These are phyloP conservation scores for Carex pumila DNA, from an alignment of 176 grass and related monocot genomes.

Conservation along the genomic window DNA sequence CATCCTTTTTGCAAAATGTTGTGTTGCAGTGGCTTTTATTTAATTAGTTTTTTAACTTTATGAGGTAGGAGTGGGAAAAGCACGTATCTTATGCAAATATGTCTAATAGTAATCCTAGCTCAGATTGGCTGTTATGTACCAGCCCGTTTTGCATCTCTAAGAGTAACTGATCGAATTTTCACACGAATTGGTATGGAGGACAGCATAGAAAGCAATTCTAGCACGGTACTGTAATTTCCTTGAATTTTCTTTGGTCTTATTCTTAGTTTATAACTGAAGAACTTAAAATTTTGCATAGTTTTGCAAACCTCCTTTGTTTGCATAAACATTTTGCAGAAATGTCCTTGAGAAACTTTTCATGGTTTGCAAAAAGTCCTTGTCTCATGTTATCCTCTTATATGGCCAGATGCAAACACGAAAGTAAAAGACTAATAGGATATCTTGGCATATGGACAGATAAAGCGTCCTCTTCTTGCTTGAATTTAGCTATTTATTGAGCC, in stretches of 20 bases:
- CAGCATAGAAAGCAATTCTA: slow-evolving; percentile 86
- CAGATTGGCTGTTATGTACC: slow-evolving; percentile 94
- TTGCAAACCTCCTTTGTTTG: background rate
- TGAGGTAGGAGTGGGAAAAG: slow-evolving; percentile 93
- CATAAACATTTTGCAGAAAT: background rate
- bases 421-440: background rate
- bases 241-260: slow-evolving; percentile 10
- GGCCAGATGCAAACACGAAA: background rate
- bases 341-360: background rate
- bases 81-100: slow-evolving; percentile 98
- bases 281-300: background rate
- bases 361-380: background rate
- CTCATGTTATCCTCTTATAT: background rate
- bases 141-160: slow-evolving; percentile 89
- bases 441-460: background rate
- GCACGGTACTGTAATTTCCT: slow-evolving; percentile 48
- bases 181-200: slow-evolving; percentile 81
- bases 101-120: slow-evolving; percentile 85
- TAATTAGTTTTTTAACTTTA: background rate
- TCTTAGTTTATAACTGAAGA: background rate
- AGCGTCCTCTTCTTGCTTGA: background rate
- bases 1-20: background rate
- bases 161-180: slow-evolving; percentile 78
- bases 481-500: background rate
- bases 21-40: background rate